Conservation (phyloP, 1,284 basidiomycete genomes). For the Pholiota adiposa region DNA sequence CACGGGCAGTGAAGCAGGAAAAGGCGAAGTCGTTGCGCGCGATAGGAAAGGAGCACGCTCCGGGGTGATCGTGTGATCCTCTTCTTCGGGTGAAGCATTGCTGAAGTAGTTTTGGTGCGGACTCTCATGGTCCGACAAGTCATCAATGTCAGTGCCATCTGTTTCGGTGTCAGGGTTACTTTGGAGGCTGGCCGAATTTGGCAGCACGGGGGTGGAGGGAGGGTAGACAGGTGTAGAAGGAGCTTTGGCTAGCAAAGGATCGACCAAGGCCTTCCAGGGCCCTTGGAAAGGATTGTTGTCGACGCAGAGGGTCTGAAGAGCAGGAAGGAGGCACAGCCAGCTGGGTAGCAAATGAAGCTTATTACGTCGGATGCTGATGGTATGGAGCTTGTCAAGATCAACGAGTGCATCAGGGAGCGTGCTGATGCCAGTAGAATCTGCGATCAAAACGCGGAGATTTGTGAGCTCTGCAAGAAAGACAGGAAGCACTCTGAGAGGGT, state of each 20-base stretch:
- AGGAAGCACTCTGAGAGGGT: slow-evolving; percentile 85
- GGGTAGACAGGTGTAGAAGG: slow-evolving; percentile 67
- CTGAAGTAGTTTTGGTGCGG: slow-evolving; percentile 34
- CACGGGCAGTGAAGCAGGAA: slow-evolving; percentile 29
- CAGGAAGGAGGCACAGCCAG: slow-evolving; percentile 88
- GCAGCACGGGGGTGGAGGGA: slow-evolving; percentile 65
- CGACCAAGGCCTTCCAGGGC: slow-evolving; percentile 88
- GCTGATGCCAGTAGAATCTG: slow-evolving; percentile 84
- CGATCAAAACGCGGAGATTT: slow-evolving; percentile 85
- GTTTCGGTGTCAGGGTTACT: slow-evolving; percentile 45
- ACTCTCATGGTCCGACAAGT: slow-evolving; percentile 60
- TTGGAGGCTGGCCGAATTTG: slow-evolving; percentile 50
- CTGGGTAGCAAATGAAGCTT: slow-evolving; percentile 88
- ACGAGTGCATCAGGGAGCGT: slow-evolving; percentile 74
- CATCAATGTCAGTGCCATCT: slow-evolving; percentile 55
- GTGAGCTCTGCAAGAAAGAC: slow-evolving; percentile 78
- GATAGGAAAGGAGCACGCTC: slow-evolving; percentile 56
- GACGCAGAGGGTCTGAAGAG: slow-evolving; percentile 85
- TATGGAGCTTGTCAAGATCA: slow-evolving; percentile 78
- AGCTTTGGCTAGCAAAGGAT: slow-evolving; percentile 71
- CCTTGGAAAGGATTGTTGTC: slow-evolving; percentile 95
- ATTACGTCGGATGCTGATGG: slow-evolving; percentile 88
- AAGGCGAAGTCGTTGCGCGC: slow-evolving; percentile 53
- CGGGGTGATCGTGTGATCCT: slow-evolving; percentile 75
- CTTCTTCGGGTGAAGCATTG: slow-evolving; percentile 50